phyloP scores from a whole-genome alignment of 2,329 filamentous ascomycete genomes.

The Exophiala phaeomuriformis region DNA sequence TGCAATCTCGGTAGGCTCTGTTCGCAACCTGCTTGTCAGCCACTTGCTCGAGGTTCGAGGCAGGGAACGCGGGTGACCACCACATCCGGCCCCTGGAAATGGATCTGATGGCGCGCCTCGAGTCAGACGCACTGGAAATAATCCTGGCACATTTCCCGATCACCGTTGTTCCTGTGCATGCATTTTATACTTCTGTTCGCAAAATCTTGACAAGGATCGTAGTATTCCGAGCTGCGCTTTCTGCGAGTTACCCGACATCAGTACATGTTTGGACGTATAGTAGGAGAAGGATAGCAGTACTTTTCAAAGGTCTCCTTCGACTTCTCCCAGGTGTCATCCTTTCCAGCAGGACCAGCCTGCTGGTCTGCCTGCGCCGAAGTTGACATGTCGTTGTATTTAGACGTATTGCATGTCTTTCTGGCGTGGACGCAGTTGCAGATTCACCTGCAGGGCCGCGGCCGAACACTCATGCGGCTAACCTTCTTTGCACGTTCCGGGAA shows the following conservation, averaged over 20 bases:
- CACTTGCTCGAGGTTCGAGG: background rate
- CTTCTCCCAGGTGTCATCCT: conserved; percentile 18
- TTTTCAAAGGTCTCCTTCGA: conserved; percentile 14
- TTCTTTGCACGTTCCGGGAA: background rate
- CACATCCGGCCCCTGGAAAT: background rate
- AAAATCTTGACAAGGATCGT: conserved; percentile 91
- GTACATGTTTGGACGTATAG: background rate
- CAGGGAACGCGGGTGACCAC: too few species aligned
- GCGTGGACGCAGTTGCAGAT: background rate
- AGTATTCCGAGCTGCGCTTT: conserved; percentile 82
- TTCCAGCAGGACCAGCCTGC: conserved; percentile 4
- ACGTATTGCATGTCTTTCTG: conserved; percentile 1
- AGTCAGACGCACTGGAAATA: conserved; percentile 77
- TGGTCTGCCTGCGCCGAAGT: conserved; percentile 12
- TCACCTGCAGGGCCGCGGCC: background rate
- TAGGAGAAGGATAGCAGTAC: conserved; percentile 9
- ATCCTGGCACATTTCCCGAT: conserved; percentile 82
- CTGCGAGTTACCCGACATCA: conserved; percentile 40
- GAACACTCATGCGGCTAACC: conserved; percentile 1
- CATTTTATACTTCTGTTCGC: conserved; percentile 80
- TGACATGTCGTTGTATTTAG: conserved; percentile 17
- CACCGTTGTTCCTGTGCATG: conserved; percentile 77
- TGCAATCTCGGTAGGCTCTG: conserved; percentile 89
- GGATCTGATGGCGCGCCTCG: background rate
- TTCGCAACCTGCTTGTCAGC: conserved; percentile 3